A percentile compares a stretch with the other conserved stretches of the same genome.
Evolutionary conservation across 352 stramenopile species (phyloP).

Genomic region (Aphanomyces astaci): DNA sequence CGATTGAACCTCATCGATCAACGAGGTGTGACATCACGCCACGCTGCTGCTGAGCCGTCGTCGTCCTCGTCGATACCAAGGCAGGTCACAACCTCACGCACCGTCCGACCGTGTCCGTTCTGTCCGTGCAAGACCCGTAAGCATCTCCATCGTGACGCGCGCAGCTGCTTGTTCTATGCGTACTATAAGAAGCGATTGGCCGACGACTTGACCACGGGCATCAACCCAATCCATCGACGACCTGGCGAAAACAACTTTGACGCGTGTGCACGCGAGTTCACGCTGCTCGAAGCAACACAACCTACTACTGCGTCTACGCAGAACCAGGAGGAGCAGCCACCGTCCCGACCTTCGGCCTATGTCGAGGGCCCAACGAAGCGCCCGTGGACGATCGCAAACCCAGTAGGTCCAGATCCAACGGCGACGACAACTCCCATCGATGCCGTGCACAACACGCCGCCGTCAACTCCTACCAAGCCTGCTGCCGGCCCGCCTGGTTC

Average conservation of each 20-base stretch:
- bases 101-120: background rate
- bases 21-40: no score
- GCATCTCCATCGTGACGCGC: background rate
- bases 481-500: no score
- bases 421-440: background rate
- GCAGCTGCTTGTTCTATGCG: background rate
- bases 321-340: background rate
- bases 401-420: background rate
- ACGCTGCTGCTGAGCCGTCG: background rate
- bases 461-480: no score
- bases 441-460: no score
- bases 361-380: no score
- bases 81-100: background rate
- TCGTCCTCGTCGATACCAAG: background rate
- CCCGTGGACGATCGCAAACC: background rate
- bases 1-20: no score
- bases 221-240: background rate
- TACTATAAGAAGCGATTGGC: background rate
- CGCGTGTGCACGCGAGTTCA: background rate
- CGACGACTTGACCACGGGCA: background rate
- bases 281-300: background rate
- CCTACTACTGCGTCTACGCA: background rate
- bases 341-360: background rate
- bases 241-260: slow-evolving; percentile 2
- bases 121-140: slow-evolving; percentile 1